Evolutionary conservation across 192 early-diverging fungal genomes (phyloP), one percentile per base, ranked within the genome.

Genomic region (Umbelopsis sp.): DNA sequence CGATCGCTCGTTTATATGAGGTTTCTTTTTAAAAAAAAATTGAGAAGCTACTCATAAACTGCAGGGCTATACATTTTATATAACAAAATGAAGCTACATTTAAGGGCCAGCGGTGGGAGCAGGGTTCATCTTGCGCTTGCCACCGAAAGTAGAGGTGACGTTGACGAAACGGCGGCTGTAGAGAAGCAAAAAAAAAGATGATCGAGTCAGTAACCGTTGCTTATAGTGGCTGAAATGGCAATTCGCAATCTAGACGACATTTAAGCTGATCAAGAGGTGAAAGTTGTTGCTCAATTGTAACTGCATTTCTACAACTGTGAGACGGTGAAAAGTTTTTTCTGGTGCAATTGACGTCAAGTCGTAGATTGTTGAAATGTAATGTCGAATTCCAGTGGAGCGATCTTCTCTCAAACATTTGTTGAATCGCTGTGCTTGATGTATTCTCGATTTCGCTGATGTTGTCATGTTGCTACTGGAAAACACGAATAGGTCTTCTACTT

Each of bases 91-190:
- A 33, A 30, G 27, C 55, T 15, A 22, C 23, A 64, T 71, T 83
- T 83, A 72, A 73, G 74, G 80, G 71, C 79, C 78, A 74, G 75
- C 67, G 46, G 82, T 84, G 47, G 82, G 82, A 64, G 82, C 77
- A 70, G 82, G 82, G 76, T 84, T 84, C 82, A 84, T 82, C 76
- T 85, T 91, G 79, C 94, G 90, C 93, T 98, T 99, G 82, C 91
- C 93, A 80, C 92, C 92, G 80, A 93, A 86, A 66, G 83, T 74
- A 74, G 86, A 88, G 80, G 92, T 92, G 72, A 94, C 91, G 90
- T 97, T 97, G 71, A 97, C 94, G 84, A 97, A 98, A 71, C 97
- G 94, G 79, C 97, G 92, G 88, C 72, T 78, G 47, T 25, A 35
- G 45, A 23, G n/a, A 37, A 47, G 64, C 49, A 49, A 58, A 33